These are phyloP conservation scores for Coemansia sp. DNA, from an alignment of 192 early-diverging fungal species.

Conservation along the genomic window DNA sequence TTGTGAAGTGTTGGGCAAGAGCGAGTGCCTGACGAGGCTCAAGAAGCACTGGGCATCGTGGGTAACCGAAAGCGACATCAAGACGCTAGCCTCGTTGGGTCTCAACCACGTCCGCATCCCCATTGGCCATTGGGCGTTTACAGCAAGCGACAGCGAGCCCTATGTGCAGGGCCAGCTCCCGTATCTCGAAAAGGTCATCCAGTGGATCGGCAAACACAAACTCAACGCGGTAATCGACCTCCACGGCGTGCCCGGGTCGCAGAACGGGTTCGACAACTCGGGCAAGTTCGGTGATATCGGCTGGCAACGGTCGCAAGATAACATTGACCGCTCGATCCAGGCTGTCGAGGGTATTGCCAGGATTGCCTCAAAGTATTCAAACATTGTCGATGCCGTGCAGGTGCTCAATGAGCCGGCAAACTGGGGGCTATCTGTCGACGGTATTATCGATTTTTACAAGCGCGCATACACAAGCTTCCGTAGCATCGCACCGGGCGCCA, in stretches of 20 bases:
- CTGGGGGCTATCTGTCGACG: constrained; percentile 38
- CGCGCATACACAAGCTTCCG: constrained; percentile 39
- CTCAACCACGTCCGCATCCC: constrained; percentile 61
- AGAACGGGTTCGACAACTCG: constrained; percentile 63
- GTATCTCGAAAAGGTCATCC: constrained; percentile 35
- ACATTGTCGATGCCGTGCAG: constrained; percentile 45
- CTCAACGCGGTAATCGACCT: constrained; percentile 59
- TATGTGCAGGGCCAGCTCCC: constrained; percentile 52
- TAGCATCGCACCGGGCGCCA: constrained; percentile 26
- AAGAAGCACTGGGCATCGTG: constrained; percentile 55
- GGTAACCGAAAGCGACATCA: constrained; percentile 58
- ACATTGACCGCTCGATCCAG: constrained; percentile 57
- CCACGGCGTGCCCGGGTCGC: constrained; percentile 61
- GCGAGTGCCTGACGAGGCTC: constrained; percentile 26
- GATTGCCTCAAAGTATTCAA: constrained; percentile 31
- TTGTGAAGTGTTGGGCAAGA: constrained; percentile 47
- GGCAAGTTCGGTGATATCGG: constrained; percentile 48
- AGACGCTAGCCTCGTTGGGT: constrained; percentile 39
- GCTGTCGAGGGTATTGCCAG: constrained; percentile 54
- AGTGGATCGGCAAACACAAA: constrained; percentile 47
- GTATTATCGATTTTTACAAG: constrained; percentile 46
- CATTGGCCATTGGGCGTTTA: constrained; percentile 62
- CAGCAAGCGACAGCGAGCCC: constrained; percentile 51
- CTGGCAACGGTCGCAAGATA: constrained; percentile 45
- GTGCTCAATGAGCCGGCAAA: constrained; percentile 54